phyloP scores from a whole-genome alignment of 768 basidiomycete species.

The Boletus rufocinnamomeus region DNA sequence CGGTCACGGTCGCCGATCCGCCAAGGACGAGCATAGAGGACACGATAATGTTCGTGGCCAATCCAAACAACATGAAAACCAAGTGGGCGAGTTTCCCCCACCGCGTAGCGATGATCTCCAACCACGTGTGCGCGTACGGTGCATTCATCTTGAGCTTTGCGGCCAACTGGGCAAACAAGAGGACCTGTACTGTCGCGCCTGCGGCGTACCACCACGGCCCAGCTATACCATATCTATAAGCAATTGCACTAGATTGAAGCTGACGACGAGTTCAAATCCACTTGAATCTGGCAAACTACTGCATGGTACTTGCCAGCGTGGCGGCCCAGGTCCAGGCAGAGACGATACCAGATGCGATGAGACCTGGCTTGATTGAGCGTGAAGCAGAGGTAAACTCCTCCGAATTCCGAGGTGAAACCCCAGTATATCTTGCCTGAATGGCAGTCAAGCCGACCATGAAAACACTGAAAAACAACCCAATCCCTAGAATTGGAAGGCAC shows the following conservation, averaged over 20 bases:
- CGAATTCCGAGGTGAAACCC: constrained; percentile 73
- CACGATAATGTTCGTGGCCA: constrained; percentile 92
- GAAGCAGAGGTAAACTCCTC: constrained; percentile 87
- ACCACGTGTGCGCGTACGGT: constrained; percentile 82
- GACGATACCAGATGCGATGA: constrained; percentile 92
- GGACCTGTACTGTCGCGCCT: constrained; percentile 85
- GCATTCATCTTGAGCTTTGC: constrained; percentile 93
- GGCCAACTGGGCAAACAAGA: constrained; percentile 90
- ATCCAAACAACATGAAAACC: constrained; percentile 89
- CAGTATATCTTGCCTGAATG: constrained; percentile 82
- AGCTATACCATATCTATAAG: constrained; percentile 82
- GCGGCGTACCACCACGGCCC: constrained; percentile 93
- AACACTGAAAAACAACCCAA: constrained; percentile 83
- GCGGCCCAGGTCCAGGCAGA: constrained; percentile 93
- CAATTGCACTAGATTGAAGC: constrained; percentile 82
- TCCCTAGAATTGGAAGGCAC: constrained; percentile 48
- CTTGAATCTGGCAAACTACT: not conserved
- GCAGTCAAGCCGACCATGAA: constrained; percentile 80
- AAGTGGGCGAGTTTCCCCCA: constrained; percentile 84
- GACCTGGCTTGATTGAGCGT: constrained; percentile 82
- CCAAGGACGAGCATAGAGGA: constrained; percentile 82
- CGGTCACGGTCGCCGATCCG: constrained; percentile 84
- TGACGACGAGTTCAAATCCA: constrained; percentile 25
- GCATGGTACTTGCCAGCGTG: constrained; percentile 51
- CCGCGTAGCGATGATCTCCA: constrained; percentile 78